Evolutionary conservation across 2,329 filamentous ascomycete genomes (phyloP), one percentile per base, ranked within the genome.

Genomic region (Monosporascus cannonballus): DNA sequence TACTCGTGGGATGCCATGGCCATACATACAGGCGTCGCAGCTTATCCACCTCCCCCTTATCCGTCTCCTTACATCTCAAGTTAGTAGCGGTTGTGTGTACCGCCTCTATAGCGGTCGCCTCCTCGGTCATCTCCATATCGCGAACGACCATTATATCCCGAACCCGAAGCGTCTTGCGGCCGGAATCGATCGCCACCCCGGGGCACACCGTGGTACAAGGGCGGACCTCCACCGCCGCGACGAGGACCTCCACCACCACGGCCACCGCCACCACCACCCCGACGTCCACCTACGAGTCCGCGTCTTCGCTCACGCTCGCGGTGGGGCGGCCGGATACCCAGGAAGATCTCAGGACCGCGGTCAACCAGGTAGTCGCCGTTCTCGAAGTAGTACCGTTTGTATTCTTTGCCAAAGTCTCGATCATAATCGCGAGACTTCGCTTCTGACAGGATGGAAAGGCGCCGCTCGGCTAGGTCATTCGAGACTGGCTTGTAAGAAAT

Each of bases 311-410:
- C 73, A 48, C 59, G 72, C 61, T 81, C 77, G 9, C 79, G 71
- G 54, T 80, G 76, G 1, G 83, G 82, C 24, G 81, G 82, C 24
- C 83, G 73, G 55, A 86, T 84, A 17, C 82, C 83, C 47, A 82
- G 72, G 63, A 86, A 86, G 38, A 85, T 83, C 66, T 91, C 88
- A 17, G 82, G 82, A 15, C 87, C 88, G 51, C 85, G 78, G 66
- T 91, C 87, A 45, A 91, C 86, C 51, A 91, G 83, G 6, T 70
- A 64, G 54, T 85, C 81, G 1, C 76, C 77, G 52, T 84, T 74
- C 66, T 90, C 86, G 60, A 91, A 91, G 0, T 85, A 86, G 66
- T 89, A 90, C 34, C 87, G 77, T 64, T 88, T 84, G 69, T 82
- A 80, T 49, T 81, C 77, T 50, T 76, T 70, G 55, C 74, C 76